Conservation (phyloP, 208 protist species). For the Leishmania arabica region DNA sequence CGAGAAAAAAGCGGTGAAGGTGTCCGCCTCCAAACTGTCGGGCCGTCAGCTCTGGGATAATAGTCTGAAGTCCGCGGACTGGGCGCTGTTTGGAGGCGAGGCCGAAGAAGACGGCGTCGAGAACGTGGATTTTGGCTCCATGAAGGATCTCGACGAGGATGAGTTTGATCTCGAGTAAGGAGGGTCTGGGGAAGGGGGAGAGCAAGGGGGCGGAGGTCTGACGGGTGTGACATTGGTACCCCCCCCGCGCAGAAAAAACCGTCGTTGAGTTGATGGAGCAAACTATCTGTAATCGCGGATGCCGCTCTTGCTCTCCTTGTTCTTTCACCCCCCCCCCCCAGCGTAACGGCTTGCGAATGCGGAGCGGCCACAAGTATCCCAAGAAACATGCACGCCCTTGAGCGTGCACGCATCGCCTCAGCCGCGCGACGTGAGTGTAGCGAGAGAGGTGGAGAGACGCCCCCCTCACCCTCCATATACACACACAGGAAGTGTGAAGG, state of each 20-base stretch:
- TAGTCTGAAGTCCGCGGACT: slow-evolving; percentile 73
- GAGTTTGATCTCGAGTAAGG: slow-evolving; percentile 75
- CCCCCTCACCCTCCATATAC: not conserved
- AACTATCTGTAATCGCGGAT: not conserved
- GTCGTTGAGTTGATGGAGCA: not conserved
- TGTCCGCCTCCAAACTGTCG: slow-evolving; percentile 72
- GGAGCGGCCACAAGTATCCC: not conserved
- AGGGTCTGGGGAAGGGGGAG: too few species aligned
- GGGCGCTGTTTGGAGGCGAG: slow-evolving; percentile 73
- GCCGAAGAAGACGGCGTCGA: slow-evolving; percentile 57
- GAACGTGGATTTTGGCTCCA: slow-evolving; percentile 68
- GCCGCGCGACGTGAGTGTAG: not conserved
- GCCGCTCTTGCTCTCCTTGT: not conserved
- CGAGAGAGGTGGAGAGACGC: not conserved
- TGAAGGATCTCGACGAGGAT: slow-evolving; percentile 50
- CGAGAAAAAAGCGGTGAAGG: slow-evolving; percentile 39
- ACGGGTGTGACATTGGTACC: too few species aligned
- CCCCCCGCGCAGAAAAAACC: not conserved
- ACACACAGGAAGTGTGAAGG: not conserved
- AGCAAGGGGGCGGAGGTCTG: too few species aligned
- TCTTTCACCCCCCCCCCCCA: not conserved
- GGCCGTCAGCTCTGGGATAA: slow-evolving; percentile 88
- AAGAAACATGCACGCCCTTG: not conserved
- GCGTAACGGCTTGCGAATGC: not conserved
- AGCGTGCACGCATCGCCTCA: not conserved